Conservation (phyloP, 257 asterid genomes). For the Schizonepeta tenuifolia region DNA sequence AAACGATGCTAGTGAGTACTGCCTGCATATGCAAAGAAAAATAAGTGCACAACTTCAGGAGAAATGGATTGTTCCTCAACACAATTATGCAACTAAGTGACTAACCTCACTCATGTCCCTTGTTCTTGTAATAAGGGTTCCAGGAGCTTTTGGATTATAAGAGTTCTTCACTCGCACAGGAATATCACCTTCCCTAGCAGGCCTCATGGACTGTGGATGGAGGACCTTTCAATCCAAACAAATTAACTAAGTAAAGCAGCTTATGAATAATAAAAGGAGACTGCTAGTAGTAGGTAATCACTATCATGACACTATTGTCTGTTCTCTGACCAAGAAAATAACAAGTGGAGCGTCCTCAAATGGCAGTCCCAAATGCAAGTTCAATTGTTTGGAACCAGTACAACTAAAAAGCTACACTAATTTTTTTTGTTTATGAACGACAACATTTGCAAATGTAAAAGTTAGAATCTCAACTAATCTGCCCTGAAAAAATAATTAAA, state of each 20-base stretch:
- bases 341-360: constrained; percentile 9
- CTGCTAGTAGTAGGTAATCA: background rate
- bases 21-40: constrained; percentile 56
- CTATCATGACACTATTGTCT: background rate
- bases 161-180: constrained; percentile 96
- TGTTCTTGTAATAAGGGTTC: constrained; percentile 75
- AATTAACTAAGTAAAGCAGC: constrained; percentile 16
- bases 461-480: background rate
- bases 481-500: constrained; percentile 6
- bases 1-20: constrained; percentile 86
- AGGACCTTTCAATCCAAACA: constrained; percentile 61
- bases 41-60: constrained; percentile 19
- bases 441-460: background rate
- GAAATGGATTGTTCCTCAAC: constrained; percentile 1
- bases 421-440: background rate
- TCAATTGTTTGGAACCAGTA: constrained; percentile 18
- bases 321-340: constrained; percentile 29
- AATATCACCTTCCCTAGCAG: constrained; percentile 93
- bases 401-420: constrained; percentile 3
- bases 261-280: constrained; percentile 10
- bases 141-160: constrained; percentile 88
- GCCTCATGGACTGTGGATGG: constrained; percentile 97
- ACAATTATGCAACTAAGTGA: background rate
- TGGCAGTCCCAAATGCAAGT: background rate
- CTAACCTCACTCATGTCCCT: constrained; percentile 88